These are phyloP conservation scores for Juglanconis sp. DNA, from an alignment of 2,329 filamentous ascomycete genomes.

Conservation along the genomic window DNA sequence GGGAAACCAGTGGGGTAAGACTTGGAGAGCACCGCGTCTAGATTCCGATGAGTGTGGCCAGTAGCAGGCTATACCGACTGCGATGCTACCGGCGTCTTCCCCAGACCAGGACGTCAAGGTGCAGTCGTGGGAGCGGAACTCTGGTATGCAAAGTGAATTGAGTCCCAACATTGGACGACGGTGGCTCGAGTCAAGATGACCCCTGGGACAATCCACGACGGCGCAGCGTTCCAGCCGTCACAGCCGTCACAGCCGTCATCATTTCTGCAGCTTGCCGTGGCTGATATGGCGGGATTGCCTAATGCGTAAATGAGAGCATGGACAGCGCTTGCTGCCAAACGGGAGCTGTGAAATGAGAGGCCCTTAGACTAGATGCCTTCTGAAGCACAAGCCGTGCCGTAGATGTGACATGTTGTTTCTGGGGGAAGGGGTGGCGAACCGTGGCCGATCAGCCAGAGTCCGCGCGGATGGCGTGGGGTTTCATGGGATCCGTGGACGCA, in stretches of 20 bases:
- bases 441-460: neutral
- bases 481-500: neutral
- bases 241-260: conserved; percentile 32
- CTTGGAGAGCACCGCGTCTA: conserved; percentile 1
- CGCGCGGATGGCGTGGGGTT: neutral
- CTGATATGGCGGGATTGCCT: conserved; percentile 21
- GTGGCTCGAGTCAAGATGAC: conserved; percentile 37
- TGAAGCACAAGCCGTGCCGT: conserved; percentile 16
- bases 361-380: conserved; percentile 5
- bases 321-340: conserved; percentile 30
- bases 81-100: conserved; percentile 3
- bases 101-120: conserved; percentile 1
- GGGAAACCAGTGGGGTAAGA: conserved; percentile 16
- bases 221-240: conserved; percentile 31
- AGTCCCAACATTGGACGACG: conserved; percentile 18
- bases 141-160: conserved; percentile 9
- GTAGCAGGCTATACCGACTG: neutral
- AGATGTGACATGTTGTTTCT: conserved; percentile 20
- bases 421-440: conserved; percentile 19
- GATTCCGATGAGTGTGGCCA: conserved; percentile 6
- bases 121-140: neutral
- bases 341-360: conserved; percentile 27
- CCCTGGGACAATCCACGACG: conserved; percentile 28
- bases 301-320: conserved; percentile 26
- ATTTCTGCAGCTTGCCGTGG: conserved; percentile 36